Base-by-base conservation (phyloP, 768 basidiomycete genomes). In the Cystofilobasidium macerans region DNA sequence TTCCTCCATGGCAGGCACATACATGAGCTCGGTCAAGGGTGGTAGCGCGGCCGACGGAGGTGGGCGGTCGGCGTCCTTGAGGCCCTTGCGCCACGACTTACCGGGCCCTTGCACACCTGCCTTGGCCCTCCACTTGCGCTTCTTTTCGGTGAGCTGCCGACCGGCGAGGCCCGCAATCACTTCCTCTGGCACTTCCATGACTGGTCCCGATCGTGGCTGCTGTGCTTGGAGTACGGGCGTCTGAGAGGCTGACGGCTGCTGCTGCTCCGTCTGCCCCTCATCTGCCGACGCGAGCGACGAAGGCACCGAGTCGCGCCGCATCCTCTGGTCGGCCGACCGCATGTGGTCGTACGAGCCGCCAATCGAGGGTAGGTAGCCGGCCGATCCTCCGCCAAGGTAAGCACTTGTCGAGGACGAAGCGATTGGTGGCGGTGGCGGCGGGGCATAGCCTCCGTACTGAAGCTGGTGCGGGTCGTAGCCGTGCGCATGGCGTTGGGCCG, bases 31-130 rank as follows among this genome's bases (percentile, higher is more conserved):
- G 24, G 58, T 38, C 28, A 26, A 8, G 13, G 58, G 38, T 30
- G 38, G 38, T 18, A 40, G 43, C 20, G 58, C 38, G 7, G 58
- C 30, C 33, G 38, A 40, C 11, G 43, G 28, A 6, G 58, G 58
- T 16, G 40, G 33, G 32, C 58, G 36, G 58, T 60, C 43, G n/a
- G 35, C 33, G 38, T 60, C 43, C 38, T 60, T 60, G n/a, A 60
- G 22, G 33, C 58, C 58, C 43, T 60, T 38, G 30, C 58, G 20
- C 43, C 58, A 60, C 58, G 38, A 42, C 58, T 60, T 60, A n/a
- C 58, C 58, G 7, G 58, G 58, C 8, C 58, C 58, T 16, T 40
- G 58, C 9, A 60, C 58, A 30, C 58, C 58, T 30, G 33, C n/a
- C 24, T 60, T 40, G n/a, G 38, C 43, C 38, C 58, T n/a, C 58